phyloP scores from a whole-genome alignment of 2,329 filamentous ascomycete species.

The Alternaria consortialis region DNA sequence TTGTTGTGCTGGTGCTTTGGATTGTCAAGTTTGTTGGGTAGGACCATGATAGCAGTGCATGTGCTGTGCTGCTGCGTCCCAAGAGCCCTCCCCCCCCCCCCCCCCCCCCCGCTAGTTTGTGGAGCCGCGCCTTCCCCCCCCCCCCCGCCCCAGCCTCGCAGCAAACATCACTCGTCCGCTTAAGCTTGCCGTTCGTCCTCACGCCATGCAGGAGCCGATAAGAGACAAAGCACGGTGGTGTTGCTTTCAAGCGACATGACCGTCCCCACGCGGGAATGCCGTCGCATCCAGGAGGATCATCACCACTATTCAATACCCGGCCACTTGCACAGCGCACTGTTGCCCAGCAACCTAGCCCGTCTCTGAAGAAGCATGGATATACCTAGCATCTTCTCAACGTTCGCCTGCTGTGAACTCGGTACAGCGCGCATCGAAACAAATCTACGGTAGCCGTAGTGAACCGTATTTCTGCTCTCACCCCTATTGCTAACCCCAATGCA shows the following conservation, averaged over 20 bases:
- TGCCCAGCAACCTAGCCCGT: constrained; percentile 12
- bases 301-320: not conserved
- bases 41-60: not conserved
- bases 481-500: not conserved
- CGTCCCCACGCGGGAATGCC: not conserved
- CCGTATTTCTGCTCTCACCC: not conserved
- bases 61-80: not conserved
- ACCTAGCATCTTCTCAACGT: not conserved
- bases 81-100: constrained; percentile 10
- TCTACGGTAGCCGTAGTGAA: not conserved
- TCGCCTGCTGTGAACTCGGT: not conserved
- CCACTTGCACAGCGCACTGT: constrained; percentile 7
- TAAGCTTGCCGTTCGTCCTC: not conserved
- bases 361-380: constrained; percentile 3
- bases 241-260: not conserved
- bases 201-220: constrained; percentile 3
- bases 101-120: constrained; percentile 13
- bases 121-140: constrained; percentile 14
- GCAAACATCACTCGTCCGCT: constrained; percentile 2
- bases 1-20: not conserved
- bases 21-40: constrained; percentile 3
- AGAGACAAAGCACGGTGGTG: not conserved
- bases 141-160: constrained; percentile 16
- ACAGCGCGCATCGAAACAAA: not conserved
- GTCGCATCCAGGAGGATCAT: not conserved